A percentile compares a stretch with the other conserved stretches of the same genome.
Evolutionary conservation across 805 yeast genomes (phyloP).

Genomic region (Nakazawaea holstii): DNA sequence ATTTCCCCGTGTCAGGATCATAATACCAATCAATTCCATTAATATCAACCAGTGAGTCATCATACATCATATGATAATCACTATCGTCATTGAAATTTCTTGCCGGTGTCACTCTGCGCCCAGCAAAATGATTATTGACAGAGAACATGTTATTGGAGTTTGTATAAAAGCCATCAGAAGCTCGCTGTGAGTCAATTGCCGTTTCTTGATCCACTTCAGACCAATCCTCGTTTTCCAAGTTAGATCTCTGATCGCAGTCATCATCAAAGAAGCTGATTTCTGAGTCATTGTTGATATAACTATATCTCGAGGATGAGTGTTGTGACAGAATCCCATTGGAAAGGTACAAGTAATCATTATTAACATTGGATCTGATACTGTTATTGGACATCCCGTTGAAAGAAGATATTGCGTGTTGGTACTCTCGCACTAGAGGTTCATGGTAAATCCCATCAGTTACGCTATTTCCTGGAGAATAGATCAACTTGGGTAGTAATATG

Average conservation of each 20-base stretch:
- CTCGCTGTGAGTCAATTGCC: not conserved
- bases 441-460: constrained; percentile 1
- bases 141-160: constrained; percentile 5
- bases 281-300: not conserved
- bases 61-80: constrained; percentile 5
- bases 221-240: constrained; percentile 3
- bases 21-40: constrained; percentile 59
- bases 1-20: constrained; percentile 36
- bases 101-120: constrained; percentile 1
- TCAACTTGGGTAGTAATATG: constrained; percentile 53
- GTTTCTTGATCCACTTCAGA: constrained; percentile 6
- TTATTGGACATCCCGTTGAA: constrained; percentile 1
- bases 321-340: constrained; percentile 10
- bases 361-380: not conserved
- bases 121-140: constrained; percentile 6
- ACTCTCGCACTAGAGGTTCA: constrained; percentile 10
- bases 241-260: not conserved
- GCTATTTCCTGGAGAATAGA: constrained; percentile 12
- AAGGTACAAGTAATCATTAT: constrained; percentile 5
- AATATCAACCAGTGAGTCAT: constrained; percentile 31
- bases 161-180: constrained; percentile 1
- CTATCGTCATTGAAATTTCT: not conserved
- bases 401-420: constrained; percentile 4
- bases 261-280: constrained; percentile 1
- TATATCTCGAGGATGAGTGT: not conserved